Evolutionary conservation across 2,329 filamentous ascomycete genomes (phyloP).

Genomic region (Fusarium multiceps): DNA sequence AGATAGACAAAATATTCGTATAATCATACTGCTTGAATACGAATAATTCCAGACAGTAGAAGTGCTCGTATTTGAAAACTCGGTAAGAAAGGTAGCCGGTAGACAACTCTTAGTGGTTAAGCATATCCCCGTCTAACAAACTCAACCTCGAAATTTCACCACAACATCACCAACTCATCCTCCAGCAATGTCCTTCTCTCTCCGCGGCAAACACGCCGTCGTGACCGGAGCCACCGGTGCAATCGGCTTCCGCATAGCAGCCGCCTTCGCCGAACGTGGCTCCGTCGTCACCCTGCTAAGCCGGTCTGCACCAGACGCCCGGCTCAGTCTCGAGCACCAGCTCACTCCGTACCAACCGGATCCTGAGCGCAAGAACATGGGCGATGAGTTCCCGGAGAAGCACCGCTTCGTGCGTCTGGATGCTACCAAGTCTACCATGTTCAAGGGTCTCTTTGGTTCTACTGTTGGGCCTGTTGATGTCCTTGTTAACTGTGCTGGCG

Average conservation of each 20-base stretch:
- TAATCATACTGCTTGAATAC: neutral
- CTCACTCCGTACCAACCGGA: slow-evolving; percentile 43
- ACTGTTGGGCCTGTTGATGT: slow-evolving; percentile 60
- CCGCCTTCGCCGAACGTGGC: slow-evolving; percentile 71
- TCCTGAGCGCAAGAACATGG: neutral
- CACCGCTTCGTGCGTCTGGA: slow-evolving; percentile 54
- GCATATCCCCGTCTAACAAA: neutral
- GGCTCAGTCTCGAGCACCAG: slow-evolving; percentile 53
- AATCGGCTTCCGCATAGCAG: slow-evolving; percentile 76
- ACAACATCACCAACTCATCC: slow-evolving; percentile 1
- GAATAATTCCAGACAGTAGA: too few species aligned
- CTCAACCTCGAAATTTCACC: slow-evolving; percentile 20
- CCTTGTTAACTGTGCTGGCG: slow-evolving; percentile 83
- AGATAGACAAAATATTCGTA: neutral
- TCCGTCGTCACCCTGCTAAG: slow-evolving; percentile 71
- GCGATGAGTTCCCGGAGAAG: slow-evolving; percentile 29
- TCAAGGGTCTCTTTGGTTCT: slow-evolving; percentile 48
- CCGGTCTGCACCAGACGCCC: slow-evolving; percentile 61
- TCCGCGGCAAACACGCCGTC: slow-evolving; percentile 64
- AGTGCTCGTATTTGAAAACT: too few species aligned
- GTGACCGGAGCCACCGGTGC: slow-evolving; percentile 78
- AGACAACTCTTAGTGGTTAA: neutral
- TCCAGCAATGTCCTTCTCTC: slow-evolving; percentile 47
- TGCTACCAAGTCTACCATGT: slow-evolving; percentile 44
- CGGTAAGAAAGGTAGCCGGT: neutral